These are phyloP conservation scores for Rhizopus stolonifer DNA, from an alignment of 371 early-diverging fungal genomes.

Conservation along the genomic window DNA sequence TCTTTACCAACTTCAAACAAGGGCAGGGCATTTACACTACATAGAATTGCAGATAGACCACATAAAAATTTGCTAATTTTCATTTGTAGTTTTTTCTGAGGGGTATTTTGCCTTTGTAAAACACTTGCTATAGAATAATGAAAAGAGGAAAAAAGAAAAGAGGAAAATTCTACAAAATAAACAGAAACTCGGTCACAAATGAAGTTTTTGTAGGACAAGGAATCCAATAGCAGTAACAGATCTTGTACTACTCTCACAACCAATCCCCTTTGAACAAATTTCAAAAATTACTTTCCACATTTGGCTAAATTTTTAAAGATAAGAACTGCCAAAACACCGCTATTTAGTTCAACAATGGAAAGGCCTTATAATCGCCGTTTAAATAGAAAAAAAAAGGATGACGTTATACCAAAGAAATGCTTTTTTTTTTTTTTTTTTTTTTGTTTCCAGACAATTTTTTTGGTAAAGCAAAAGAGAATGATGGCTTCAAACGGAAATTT, in stretches of 20 bases:
- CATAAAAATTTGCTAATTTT: constrained; percentile 20
- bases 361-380: no score
- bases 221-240: not conserved
- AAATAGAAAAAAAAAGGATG: no score
- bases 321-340: no score
- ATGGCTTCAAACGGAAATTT: constrained; percentile 3
- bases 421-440: no score
- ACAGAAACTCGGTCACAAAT: constrained; percentile 5
- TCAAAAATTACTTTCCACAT: not conserved
- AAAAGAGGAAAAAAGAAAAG: constrained; percentile 5
- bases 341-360: no score
- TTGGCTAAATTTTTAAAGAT: no score
- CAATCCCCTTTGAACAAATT: not conserved
- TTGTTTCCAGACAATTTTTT: no score
- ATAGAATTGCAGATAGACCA: constrained; percentile 18
- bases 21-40: constrained; percentile 25
- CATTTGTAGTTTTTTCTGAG: constrained; percentile 10
- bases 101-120: not conserved
- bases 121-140: not conserved
- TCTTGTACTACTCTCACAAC: not conserved
- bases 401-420: no score
- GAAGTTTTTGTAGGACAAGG: not conserved
- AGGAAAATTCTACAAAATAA: not conserved
- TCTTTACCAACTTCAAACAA: constrained; percentile 31
- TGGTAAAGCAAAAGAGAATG: not conserved